Evolutionary conservation across 768 basidiomycete genomes (phyloP).

Genomic region (Serpula lacrymans): DNA sequence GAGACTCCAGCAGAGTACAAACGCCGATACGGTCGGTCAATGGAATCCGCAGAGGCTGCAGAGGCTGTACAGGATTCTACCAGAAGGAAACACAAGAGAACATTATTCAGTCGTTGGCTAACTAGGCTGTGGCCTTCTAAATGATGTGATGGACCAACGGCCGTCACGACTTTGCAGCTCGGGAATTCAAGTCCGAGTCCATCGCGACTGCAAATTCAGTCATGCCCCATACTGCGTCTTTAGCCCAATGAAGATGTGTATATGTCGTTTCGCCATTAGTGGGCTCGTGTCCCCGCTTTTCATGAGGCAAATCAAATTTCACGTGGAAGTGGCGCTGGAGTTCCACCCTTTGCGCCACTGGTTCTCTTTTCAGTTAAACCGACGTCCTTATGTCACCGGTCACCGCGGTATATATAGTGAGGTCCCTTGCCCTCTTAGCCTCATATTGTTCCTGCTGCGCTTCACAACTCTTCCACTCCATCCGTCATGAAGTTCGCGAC

Average conservation of each 20-base stretch:
- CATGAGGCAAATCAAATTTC: no score
- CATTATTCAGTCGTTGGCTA: neutral
- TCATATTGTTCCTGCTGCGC: neutral
- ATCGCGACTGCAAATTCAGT: no score
- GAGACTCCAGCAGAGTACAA: conserved; percentile 86
- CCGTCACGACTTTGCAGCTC: no score
- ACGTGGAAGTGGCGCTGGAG: no score
- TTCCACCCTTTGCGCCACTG: no score
- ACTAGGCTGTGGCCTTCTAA: neutral
- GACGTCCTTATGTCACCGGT: neutral
- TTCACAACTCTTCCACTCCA: neutral
- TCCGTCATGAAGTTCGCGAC: conserved; percentile 12
- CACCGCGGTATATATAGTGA: neutral
- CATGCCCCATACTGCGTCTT: no score
- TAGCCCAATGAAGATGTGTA: no score
- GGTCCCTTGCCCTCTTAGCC: neutral
- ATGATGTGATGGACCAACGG: no score
- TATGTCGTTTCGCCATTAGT: no score
- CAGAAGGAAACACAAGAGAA: neutral
- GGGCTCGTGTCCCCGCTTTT: no score
- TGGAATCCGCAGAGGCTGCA: neutral
- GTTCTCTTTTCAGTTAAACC: no score
- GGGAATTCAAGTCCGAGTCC: no score
- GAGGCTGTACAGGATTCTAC: neutral
- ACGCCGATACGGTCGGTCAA: conserved; percentile 46